Base-by-base conservation (phyloP, 2,329 filamentous ascomycete species). In the Ophiostoma tasmaniense region DNA sequence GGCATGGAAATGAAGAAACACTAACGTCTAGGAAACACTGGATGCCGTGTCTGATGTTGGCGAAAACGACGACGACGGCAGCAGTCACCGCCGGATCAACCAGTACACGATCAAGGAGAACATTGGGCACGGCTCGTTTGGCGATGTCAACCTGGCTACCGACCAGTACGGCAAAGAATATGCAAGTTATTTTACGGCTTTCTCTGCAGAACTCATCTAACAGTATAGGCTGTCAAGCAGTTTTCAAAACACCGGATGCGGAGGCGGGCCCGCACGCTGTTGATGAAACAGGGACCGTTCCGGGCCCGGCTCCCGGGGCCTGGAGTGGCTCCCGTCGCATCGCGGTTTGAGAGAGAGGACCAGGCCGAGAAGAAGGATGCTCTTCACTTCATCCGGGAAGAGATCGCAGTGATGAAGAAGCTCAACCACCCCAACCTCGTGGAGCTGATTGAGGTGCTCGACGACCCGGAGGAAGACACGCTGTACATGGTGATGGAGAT, bases 321-420 rank as follows among this genome's bases (percentile, higher is more conserved):
- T 22, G 59, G 59, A 17, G 61, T 30, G 10, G 30, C 28, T 71
- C 76, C 68, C 17, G 73, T 71, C 2, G 70, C 69, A 20, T 66
- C 52, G n/a, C 68, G 70, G 10, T 65, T 69, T 55, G 71, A 61
- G 42, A 75, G 76, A 39, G 79, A 83, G 70, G 81, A 84, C 71
- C 80, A 82, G 64, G 84, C 84, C 61, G 89, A 90, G 76, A 89
- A 89, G 73, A 81, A 82, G 33, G 87, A 89, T 75, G 87, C 94
- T 0, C 82, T 98, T 14, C 91, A 91, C 75, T 82, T 98, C 70
- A 98, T 99, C 77, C 90, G 93, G 71, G 91, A 97, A 78, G 95
- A 99, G 79, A 95, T 98, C 75, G 95, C 95, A 70, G 96, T 98
- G 76, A 98, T 99, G 93, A 99, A 98, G 83, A 98, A 98, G 80